These are phyloP conservation scores for Oryza nivara DNA, from an alignment of 176 grass and related monocot genomes.

Conservation along the genomic window DNA sequence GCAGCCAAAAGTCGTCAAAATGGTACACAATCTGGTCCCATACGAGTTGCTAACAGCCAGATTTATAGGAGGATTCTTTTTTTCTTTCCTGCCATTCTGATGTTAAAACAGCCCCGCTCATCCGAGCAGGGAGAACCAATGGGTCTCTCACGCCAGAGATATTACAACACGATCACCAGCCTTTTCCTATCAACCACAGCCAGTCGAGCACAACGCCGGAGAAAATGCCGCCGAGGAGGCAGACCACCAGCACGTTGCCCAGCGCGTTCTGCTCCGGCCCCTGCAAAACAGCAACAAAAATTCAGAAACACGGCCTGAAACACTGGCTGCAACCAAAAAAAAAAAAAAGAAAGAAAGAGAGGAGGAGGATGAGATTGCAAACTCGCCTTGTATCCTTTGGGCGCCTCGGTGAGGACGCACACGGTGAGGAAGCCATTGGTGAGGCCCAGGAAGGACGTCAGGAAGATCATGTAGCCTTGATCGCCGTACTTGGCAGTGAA, in stretches of 20 bases:
- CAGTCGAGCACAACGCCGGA: constrained; percentile 77
- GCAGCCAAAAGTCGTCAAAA: no score
- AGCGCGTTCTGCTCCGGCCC: constrained; percentile 82
- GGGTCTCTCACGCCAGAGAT: no score
- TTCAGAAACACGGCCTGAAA: background rate
- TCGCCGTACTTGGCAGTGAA: constrained; percentile 78
- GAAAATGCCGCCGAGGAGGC: constrained; percentile 68
- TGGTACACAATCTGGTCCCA: no score
- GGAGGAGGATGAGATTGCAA: background rate
- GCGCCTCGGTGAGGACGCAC: constrained; percentile 70
- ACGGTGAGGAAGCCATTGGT: constrained; percentile 79
- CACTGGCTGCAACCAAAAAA: background rate
- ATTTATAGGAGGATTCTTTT: no score
- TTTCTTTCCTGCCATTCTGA: no score
- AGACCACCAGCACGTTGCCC: constrained; percentile 74
- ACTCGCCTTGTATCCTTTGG: constrained; percentile 69
- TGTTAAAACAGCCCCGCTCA: background rate
- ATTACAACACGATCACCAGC: constrained; percentile 47
- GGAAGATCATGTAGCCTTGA: constrained; percentile 82
- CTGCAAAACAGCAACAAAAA: constrained; percentile 26
- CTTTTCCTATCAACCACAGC: constrained; percentile 82
- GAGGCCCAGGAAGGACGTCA: constrained; percentile 71
- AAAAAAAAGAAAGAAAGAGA: no score
- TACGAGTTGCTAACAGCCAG: no score
- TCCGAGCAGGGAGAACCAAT: background rate